These are phyloP conservation scores for Vigna unguiculata DNA, from an alignment of 306 rosid species.

Conservation along the genomic window DNA sequence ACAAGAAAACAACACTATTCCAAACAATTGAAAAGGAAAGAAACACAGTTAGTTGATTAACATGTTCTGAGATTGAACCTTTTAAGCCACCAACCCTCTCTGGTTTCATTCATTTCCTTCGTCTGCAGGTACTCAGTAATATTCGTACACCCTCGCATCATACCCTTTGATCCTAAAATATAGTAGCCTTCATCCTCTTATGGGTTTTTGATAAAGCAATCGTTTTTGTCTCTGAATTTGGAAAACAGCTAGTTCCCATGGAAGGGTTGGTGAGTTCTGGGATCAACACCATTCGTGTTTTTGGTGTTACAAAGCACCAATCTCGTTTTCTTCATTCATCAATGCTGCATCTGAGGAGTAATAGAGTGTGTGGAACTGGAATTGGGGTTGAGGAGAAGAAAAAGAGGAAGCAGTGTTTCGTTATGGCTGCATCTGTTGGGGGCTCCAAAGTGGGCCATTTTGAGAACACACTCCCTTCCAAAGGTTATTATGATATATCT, in stretches of 20 bases:
- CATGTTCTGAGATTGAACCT: neutral
- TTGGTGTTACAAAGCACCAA: conserved; percentile 22
- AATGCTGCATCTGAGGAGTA: conserved; percentile 41
- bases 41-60: no score
- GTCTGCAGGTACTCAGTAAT: neutral
- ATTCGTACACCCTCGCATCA: neutral
- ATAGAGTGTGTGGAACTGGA: conserved; percentile 12
- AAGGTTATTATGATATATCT: conserved; percentile 44
- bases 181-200: neutral
- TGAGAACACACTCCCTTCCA: conserved; percentile 60
- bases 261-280: conserved; percentile 57
- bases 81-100: conserved; percentile 16
- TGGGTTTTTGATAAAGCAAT: neutral
- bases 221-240: neutral
- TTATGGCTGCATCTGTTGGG: conserved; percentile 49
- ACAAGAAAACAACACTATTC: neutral
- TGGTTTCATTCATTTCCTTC: neutral
- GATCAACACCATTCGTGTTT: conserved; percentile 48
- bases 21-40: neutral
- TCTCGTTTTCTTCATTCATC: conserved; percentile 40
- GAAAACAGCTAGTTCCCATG: conserved; percentile 48
- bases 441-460: conserved; percentile 49
- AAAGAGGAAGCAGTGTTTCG: conserved; percentile 24
- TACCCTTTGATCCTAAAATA: conserved; percentile 10
- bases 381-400: conserved; percentile 43